Evolutionary conservation across 2,329 filamentous ascomycete genomes (phyloP), one percentile per base, ranked within the genome.

Genomic region (Trichoderma sp.): DNA sequence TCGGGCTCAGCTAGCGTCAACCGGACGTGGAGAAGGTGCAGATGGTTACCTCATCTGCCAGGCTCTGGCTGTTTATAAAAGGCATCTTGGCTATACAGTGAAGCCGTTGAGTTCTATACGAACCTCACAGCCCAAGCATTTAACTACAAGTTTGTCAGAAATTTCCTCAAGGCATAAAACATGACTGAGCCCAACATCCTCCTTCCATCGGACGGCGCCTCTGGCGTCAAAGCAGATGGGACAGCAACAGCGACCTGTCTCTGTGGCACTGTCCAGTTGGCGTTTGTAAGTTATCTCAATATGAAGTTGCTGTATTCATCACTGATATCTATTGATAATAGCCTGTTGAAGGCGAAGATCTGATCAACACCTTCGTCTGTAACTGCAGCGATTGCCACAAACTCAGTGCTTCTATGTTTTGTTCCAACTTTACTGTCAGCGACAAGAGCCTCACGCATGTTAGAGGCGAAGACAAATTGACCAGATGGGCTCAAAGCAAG

Each of bases 221-320:
- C 39, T 43, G 39, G 39, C 5, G 39, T 43, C 39, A 43, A 43
- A n/a, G 3, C 39, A 8, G 39, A 43, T 5, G 39, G 39, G 39
- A 43, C 16, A 54, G 70, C 71, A 13, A 70, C 56, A n/a, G 71
- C 71, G 28, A 71, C 70, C 7, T 71, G 68, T 26, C 63, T 49
- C 43, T 66, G 60, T 26, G 51, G 51, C 11, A 14, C 51, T 28
- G 51, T 54, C 26, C 37, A 37, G 16, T 61, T 68, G 28, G 66
- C 58, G 13, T 68, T 26, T 18, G 70, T 49, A 49, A 56, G 43
- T 68, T 71, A n/a, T 43, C 6, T 18, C 39, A 18, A 43, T 3
- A 43, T n/a, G 39, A 18, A 3, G 5, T 18, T 18, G 5, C 16
- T 43, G 16, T 43, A n/a, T 43, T n/a, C n/a, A 43, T 43, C 24